phyloP scores from a whole-genome alignment of 495 filamentous ascomycete species.

The Penicillium simplicissimum region DNA sequence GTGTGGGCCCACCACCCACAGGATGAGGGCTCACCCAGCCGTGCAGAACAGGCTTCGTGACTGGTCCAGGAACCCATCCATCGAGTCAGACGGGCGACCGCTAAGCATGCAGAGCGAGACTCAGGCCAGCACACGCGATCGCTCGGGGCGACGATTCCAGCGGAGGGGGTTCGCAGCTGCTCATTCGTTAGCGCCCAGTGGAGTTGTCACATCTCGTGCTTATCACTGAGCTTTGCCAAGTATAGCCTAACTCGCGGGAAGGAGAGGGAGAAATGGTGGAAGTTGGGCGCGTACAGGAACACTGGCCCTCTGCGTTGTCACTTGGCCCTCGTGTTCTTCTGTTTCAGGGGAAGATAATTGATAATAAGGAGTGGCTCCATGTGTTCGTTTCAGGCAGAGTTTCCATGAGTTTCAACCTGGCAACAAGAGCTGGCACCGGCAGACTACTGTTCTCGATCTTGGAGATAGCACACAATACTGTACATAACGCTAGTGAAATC shows the following conservation, averaged over 20 bases:
- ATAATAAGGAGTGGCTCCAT: not conserved
- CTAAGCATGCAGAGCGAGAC: slow-evolving; percentile 21
- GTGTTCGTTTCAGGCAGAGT: slow-evolving; percentile 8
- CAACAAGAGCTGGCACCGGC: not conserved
- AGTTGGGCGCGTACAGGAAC: slow-evolving; percentile 23
- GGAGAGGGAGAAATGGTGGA: not conserved
- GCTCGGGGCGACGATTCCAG: slow-evolving; percentile 13
- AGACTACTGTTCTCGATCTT: not conserved
- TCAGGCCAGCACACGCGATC: slow-evolving; percentile 16
- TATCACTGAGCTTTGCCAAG: slow-evolving; percentile 19
- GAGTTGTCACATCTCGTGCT: slow-evolving; percentile 30
- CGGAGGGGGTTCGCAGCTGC: slow-evolving; percentile 8
- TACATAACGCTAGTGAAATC: not conserved
- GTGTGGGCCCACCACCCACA: slow-evolving; percentile 14
- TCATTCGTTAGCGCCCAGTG: slow-evolving; percentile 24
- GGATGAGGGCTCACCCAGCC: slow-evolving; percentile 10
- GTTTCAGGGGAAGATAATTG: not conserved
- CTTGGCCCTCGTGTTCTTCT: slow-evolving; percentile 7
- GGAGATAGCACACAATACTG: not conserved
- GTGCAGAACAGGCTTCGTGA: slow-evolving; percentile 17
- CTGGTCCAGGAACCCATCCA: slow-evolving; percentile 22
- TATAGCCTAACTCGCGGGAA: slow-evolving; percentile 4
- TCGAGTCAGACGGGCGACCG: slow-evolving; percentile 13
- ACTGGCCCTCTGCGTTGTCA: slow-evolving; percentile 5
- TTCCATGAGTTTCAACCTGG: not conserved